Conservation (phyloP, 768 basidiomycete species). For the Mycena crocata region DNA sequence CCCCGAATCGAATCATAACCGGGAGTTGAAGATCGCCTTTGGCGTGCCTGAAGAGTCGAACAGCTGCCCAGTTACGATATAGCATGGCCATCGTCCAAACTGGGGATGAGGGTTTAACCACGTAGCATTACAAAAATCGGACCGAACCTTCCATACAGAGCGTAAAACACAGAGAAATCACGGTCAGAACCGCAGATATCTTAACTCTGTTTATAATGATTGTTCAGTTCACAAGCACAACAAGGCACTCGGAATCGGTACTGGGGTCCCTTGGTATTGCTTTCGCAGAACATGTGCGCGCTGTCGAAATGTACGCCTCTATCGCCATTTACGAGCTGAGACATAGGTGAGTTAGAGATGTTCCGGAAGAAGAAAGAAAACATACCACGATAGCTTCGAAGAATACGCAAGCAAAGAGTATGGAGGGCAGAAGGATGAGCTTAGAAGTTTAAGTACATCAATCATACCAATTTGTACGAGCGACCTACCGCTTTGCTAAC, state of each 20-base stretch:
- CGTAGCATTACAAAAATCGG: not conserved
- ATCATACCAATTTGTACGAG: not conserved
- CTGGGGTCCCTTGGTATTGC: slow-evolving; percentile 10
- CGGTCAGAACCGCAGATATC: slow-evolving; percentile 16
- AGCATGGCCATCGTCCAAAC: slow-evolving; percentile 21
- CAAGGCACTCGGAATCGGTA: not conserved
- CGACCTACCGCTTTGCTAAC: not conserved
- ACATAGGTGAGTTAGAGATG: not conserved
- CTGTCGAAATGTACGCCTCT: slow-evolving; percentile 17
- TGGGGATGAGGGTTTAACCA: not conserved
- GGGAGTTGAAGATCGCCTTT: slow-evolving; percentile 14
- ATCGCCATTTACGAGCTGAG: slow-evolving; percentile 14
- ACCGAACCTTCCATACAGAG: slow-evolving; percentile 20
- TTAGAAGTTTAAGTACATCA: not conserved
- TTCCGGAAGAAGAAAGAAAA: too few relatives aligned
- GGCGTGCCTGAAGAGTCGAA: not conserved
- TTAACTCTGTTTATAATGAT: not conserved
- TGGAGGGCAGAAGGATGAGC: slow-evolving; percentile 6
- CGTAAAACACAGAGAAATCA: slow-evolving; percentile 17
- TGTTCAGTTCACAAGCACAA: not conserved
- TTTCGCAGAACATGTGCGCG: slow-evolving; percentile 20
- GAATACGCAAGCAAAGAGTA: slow-evolving; percentile 17
- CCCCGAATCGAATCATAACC: slow-evolving; percentile 16
- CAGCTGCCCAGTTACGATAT: slow-evolving; percentile 12
- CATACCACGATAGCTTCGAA: slow-evolving; percentile 10